phyloP scores from a whole-genome alignment of 2,329 filamentous ascomycete genomes.

The Pezicula radicicola region DNA sequence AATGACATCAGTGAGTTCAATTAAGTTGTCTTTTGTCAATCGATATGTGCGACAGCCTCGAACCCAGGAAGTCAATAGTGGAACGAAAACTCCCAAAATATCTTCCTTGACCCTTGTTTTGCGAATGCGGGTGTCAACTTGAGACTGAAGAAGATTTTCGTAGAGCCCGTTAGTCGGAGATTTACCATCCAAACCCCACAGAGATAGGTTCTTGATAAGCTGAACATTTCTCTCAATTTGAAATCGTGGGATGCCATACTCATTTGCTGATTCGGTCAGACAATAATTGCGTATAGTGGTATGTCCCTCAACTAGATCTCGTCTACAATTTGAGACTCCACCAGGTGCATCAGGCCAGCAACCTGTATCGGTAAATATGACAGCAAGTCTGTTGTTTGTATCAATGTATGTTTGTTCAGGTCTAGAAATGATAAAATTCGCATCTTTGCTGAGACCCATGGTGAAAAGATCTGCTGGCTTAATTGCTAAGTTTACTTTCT shows the following conservation, averaged over 20 bases:
- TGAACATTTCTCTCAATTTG: conserved; percentile 53
- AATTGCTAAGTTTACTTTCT: conserved; percentile 35
- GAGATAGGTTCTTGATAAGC: conserved; percentile 49
- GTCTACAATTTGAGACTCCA: conserved; percentile 51
- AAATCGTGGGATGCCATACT: conserved; percentile 51
- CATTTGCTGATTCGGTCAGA: conserved; percentile 51
- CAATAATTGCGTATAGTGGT: conserved; percentile 52
- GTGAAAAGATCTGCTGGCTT: conserved; percentile 36
- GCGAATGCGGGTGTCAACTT: conserved; percentile 39
- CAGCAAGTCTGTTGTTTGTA: conserved; percentile 44
- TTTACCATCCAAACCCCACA: conserved; percentile 52
- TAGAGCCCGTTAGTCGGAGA: conserved; percentile 52
- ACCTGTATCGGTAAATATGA: conserved; percentile 47
- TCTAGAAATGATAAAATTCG: conserved; percentile 35
- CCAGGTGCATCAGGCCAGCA: conserved; percentile 50
- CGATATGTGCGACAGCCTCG: conserved; percentile 40
- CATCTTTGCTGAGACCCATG: conserved; percentile 40
- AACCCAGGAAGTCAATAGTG: conserved; percentile 40
- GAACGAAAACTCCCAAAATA: conserved; percentile 42
- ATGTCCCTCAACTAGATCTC: conserved; percentile 52
- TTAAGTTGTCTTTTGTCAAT: conserved; percentile 37
- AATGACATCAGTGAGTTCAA: conserved; percentile 41
- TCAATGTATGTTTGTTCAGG: conserved; percentile 41
- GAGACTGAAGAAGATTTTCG: conserved; percentile 47
- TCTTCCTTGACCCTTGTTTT: conserved; percentile 34